phyloP scores from a whole-genome alignment of 495 filamentous ascomycete species.

The Rostrohypoxylon terebratum region DNA sequence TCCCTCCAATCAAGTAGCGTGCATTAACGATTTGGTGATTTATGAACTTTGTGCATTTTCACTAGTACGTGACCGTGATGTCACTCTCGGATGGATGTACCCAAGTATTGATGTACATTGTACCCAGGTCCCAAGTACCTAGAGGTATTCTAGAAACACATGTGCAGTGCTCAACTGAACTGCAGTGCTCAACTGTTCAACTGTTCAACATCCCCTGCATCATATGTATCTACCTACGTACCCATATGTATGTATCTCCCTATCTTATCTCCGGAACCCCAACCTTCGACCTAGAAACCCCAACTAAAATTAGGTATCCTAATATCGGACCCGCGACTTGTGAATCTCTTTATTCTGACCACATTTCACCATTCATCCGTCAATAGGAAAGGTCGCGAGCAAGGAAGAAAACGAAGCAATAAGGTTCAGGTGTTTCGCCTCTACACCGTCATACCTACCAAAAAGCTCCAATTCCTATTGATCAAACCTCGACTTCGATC shows the following conservation, averaged over 20 bases:
- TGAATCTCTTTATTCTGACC: constrained; percentile 28
- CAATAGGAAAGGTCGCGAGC: constrained; percentile 7
- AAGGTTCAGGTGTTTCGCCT: constrained; percentile 22
- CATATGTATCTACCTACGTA: no score
- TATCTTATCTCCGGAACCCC: constrained; percentile 45
- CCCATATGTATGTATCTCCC: no score
- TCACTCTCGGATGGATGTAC: neutral
- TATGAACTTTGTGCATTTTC: neutral
- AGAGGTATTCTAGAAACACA: no score
- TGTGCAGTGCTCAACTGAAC: no score
- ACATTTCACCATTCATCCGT: constrained; percentile 8
- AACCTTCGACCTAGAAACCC: constrained; percentile 26
- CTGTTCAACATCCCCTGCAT: neutral
- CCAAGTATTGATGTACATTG: neutral
- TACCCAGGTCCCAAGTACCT: no score
- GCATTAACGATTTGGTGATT: neutral
- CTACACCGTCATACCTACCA: neutral
- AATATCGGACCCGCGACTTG: constrained; percentile 6
- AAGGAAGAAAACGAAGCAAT: constrained; percentile 6
- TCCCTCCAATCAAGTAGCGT: neutral
- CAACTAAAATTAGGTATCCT: constrained; percentile 45
- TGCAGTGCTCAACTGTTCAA: no score
- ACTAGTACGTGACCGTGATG: no score
- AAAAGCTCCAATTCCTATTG: constrained; percentile 18
- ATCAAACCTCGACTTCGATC: constrained; percentile 16